Evolutionary conservation across 2,329 filamentous ascomycete genomes (phyloP).

Genomic region (Nothopassalora personata): DNA sequence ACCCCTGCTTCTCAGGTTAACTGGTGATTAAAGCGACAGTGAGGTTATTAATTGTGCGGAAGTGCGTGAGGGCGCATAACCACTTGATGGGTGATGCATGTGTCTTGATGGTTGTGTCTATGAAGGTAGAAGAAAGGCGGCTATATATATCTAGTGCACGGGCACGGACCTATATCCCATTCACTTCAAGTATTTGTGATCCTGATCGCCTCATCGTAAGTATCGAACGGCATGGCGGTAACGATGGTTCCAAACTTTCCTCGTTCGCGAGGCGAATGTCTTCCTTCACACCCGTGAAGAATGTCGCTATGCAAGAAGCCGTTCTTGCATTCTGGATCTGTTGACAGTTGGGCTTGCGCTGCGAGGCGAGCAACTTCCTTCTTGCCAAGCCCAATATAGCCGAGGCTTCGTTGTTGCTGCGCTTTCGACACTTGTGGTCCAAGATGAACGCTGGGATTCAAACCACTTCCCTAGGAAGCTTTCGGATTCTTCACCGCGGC

Average conservation of each 20-base stretch:
- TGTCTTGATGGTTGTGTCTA: too few relatives aligned
- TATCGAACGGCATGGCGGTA: constrained; percentile 40
- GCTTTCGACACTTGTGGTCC: constrained; percentile 64
- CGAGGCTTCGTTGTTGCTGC: constrained; percentile 51
- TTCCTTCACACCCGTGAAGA: constrained; percentile 18
- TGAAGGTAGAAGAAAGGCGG: too few relatives aligned
- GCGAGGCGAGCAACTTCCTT: constrained; percentile 12
- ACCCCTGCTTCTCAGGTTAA: too few relatives aligned
- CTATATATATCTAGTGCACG: too few relatives aligned
- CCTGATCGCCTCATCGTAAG: constrained; percentile 62
- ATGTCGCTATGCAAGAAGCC: constrained; percentile 21
- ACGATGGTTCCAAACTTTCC: constrained; percentile 42
- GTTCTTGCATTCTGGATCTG: constrained; percentile 12
- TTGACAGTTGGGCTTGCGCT: constrained; percentile 9
- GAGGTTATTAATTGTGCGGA: too few relatives aligned
- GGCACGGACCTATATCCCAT: too few relatives aligned
- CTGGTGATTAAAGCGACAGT: too few relatives aligned
- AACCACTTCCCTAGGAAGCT: constrained; percentile 61
- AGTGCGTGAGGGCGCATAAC: too few relatives aligned
- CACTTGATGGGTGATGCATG: too few relatives aligned
- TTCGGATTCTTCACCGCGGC: constrained; percentile 46
- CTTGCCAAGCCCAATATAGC: constrained; percentile 48
- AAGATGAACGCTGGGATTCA: constrained; percentile 61
- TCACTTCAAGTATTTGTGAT: too few relatives aligned
- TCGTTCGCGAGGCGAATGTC: constrained; percentile 29